Percentiles rank a stretch among this genome's conserved stretches.
phyloP scores from a whole-genome alignment of 2,329 filamentous ascomycete species.

The Saccharata proteae region DNA sequence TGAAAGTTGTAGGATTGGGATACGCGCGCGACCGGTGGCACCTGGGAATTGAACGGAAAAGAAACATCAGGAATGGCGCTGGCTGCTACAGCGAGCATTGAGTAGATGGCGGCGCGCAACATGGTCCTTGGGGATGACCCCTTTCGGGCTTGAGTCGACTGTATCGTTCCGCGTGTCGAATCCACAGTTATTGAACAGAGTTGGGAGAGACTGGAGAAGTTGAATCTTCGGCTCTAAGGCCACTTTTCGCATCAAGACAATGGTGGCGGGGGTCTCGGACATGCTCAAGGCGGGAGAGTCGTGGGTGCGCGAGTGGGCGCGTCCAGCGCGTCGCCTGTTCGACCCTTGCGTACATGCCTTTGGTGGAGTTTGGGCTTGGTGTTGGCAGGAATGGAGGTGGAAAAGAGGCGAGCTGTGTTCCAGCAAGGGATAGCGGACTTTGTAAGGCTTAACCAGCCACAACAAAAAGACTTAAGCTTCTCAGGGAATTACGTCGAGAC shows the following conservation, averaged over 20 bases:
- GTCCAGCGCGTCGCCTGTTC: conserved; percentile 13
- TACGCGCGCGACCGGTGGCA: conserved; percentile 65
- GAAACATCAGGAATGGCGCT: conserved; percentile 27
- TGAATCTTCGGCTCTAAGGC: conserved; percentile 14
- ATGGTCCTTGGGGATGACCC: conserved; percentile 1
- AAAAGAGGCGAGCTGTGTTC: conserved; percentile 11
- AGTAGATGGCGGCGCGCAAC: conserved; percentile 12
- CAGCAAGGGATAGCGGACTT: conserved; percentile 19
- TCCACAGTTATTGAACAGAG: conserved; percentile 10
- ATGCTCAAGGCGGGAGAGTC: conserved; percentile 13
- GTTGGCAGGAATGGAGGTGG: conserved; percentile 17
- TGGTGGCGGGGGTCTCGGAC: conserved; percentile 11
- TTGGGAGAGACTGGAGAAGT: conserved; percentile 13
- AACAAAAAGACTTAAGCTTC: neutral
- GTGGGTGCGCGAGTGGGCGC: conserved; percentile 10
- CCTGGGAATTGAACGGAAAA: conserved; percentile 75
- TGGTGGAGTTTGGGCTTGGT: conserved; percentile 2
- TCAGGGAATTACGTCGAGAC: neutral
- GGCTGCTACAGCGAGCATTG: conserved; percentile 12
- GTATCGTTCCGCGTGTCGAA: conserved; percentile 8
- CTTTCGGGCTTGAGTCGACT: neutral
- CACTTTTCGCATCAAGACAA: conserved; percentile 16
- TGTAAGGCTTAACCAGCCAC: conserved; percentile 3
- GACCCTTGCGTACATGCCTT: conserved; percentile 14
- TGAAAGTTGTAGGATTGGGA: conserved; percentile 55